Evolutionary conservation across 2,329 filamentous ascomycete species (phyloP), one percentile per base, ranked within the genome.

Genomic region (Aureobasidium sp.): DNA sequence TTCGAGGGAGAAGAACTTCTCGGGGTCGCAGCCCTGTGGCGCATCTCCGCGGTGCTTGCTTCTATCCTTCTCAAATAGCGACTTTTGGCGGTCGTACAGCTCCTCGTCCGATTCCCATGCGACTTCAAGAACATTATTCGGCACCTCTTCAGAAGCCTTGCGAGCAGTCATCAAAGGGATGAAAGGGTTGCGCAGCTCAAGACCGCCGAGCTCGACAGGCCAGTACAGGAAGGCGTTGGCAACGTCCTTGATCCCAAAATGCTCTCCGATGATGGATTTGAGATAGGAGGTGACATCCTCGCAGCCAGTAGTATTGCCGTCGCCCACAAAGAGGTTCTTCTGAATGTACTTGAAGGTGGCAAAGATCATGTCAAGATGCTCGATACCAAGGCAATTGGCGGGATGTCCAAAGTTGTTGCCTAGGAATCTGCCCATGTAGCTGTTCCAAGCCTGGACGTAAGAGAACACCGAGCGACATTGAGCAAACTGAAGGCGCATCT

Each of bases 381-480:
- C 70, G 27, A 73, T 76, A 0, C 81, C 81, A 60, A 80, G 81
- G 64, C 80, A 83, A 60, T 81, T 79, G 3, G 79, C 78, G 0
- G 80, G 71, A 39, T 75, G 75, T 25, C 81, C 81, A 62, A 83
- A 82, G 64, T 82, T 83, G 16, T 76, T 76, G 3, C 74, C 73
- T 68, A 84, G 81, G 71, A 83, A 84, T 0, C 76, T 78, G 2
- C 73, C 73, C 0, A 76, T 79, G 64, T 82, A 83, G 0, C 76
- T 75, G 64, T 84, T 83, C 81, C 81, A 82, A 0, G 76, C 73
- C 59, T 85, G 79, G 3, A 85, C 77, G 77, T 81, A 85, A 30
- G 79, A 74, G 64, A 86, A 82, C 7, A 85, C 72, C 63, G 79
- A 84, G 62, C 78, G 78, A 63, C 79, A 81, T 30, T 79, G 76